Evolutionary conservation across 2,329 filamentous ascomycete genomes (phyloP).

Genomic region (Chaetothyriales sp.): DNA sequence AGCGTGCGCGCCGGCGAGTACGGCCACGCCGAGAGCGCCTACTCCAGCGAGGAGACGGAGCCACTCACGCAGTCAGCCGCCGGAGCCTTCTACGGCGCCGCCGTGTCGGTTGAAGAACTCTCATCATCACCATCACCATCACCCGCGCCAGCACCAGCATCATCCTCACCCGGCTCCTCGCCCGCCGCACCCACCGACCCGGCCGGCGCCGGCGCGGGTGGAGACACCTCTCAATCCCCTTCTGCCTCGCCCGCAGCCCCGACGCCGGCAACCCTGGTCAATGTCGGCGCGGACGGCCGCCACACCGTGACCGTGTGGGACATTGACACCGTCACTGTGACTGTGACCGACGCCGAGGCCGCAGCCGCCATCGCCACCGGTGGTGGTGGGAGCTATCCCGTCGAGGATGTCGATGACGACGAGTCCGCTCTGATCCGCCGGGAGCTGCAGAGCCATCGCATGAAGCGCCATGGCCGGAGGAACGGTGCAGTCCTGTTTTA

Average conservation of each 20-base stretch:
- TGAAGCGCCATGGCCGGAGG: not conserved
- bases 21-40: not conserved
- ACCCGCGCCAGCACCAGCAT: too few species aligned
- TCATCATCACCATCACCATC: too few species aligned
- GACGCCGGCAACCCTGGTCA: not conserved
- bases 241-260: not conserved
- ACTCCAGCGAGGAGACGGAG: not conserved
- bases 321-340: conserved; percentile 7
- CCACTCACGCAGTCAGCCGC: not conserved
- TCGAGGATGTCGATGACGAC: too few species aligned
- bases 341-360: not conserved
- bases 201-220: too few species aligned
- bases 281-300: not conserved
- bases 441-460: not conserved
- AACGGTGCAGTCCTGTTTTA: too few species aligned
- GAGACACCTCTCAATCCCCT: not conserved
- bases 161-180: not conserved
- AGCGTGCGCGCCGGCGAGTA: not conserved
- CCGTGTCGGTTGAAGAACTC: too few species aligned
- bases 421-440: not conserved
- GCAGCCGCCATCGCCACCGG: not conserved
- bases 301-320: conserved; percentile 4
- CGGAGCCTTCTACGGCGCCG: not conserved
- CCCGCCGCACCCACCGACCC: too few species aligned
- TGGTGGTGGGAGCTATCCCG: too few species aligned